Percentiles rank a stretch among this genome's conserved stretches.
Evolutionary conservation across 1,139 yeast species (phyloP).

Genomic region (Starmera stellimalicola): DNA sequence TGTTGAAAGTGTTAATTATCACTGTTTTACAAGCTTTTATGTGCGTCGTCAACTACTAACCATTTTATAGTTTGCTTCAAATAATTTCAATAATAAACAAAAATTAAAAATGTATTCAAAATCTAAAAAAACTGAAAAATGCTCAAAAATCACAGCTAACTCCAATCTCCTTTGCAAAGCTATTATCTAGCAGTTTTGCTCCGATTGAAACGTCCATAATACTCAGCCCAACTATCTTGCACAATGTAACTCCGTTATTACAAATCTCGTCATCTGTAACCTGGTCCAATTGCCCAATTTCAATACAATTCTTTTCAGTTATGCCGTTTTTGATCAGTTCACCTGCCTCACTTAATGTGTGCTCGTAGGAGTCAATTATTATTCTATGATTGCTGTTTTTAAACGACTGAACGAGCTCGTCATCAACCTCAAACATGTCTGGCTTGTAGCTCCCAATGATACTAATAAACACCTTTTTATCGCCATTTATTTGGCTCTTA

Average conservation of each 20-base stretch:
- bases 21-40: too few species aligned
- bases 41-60: too few species aligned
- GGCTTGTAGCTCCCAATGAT: conserved; percentile 65
- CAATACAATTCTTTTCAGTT: conserved; percentile 29
- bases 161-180: background rate
- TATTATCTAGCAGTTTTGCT: background rate
- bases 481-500: conserved; percentile 25
- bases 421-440: conserved; percentile 56
- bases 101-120: too few species aligned
- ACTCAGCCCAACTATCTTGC: conserved; percentile 50
- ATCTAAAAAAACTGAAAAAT: too few species aligned
- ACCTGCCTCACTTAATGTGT: conserved; percentile 54
- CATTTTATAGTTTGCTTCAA: too few species aligned
- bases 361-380: conserved; percentile 52
- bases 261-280: conserved; percentile 1
- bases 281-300: conserved; percentile 32
- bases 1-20: too few species aligned
- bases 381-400: conserved; percentile 27
- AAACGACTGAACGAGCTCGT: conserved; percentile 25
- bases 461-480: conserved; percentile 37
- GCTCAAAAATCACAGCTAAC: too few species aligned
- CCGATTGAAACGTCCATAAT: conserved; percentile 52
- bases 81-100: too few species aligned
- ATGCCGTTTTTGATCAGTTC: conserved; percentile 43
- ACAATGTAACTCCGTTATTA: conserved; percentile 28